Evolutionary conservation across 1,139 yeast genomes (phyloP).

Genomic region (Nakaseomyces bracarensis): DNA sequence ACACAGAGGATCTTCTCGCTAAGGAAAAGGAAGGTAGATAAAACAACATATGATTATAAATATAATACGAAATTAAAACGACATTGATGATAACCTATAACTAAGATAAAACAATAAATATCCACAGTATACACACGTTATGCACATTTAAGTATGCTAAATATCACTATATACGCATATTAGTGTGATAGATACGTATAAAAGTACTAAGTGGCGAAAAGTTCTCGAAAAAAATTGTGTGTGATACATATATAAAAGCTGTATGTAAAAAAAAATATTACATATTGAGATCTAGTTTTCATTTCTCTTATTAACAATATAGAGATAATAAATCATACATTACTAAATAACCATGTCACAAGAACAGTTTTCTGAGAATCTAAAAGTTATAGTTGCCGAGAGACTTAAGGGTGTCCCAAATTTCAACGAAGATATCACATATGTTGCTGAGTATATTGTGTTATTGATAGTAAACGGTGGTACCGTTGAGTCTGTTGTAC

Average conservation of each 20-base stretch:
- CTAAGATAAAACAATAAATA: no score
- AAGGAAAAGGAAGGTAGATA: not conserved
- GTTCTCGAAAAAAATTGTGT: no score
- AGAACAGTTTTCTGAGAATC: slow-evolving; percentile 30
- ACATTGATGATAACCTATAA: not conserved
- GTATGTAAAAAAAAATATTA: no score
- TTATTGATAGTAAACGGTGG: slow-evolving; percentile 67
- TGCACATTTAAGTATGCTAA: no score
- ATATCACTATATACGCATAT: no score
- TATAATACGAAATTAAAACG: not conserved
- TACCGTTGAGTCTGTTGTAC: slow-evolving; percentile 52
- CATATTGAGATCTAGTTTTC: no score
- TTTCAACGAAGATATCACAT: slow-evolving; percentile 58
- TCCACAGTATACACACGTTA: no score
- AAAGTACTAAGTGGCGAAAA: no score
- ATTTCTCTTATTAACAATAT: no score
- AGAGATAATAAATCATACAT: no score
- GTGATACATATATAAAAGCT: no score
- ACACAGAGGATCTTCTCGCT: slow-evolving; percentile 17
- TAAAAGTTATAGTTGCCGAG: slow-evolving; percentile 33
- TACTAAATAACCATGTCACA: slow-evolving; percentile 20
- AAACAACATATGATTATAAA: not conserved
- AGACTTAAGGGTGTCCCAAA: slow-evolving; percentile 32
- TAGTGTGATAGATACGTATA: no score
- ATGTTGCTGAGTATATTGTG: slow-evolving; percentile 72